phyloP scores from a whole-genome alignment of 2,329 filamentous ascomycete species.

The Colletotrichum aenigma region DNA sequence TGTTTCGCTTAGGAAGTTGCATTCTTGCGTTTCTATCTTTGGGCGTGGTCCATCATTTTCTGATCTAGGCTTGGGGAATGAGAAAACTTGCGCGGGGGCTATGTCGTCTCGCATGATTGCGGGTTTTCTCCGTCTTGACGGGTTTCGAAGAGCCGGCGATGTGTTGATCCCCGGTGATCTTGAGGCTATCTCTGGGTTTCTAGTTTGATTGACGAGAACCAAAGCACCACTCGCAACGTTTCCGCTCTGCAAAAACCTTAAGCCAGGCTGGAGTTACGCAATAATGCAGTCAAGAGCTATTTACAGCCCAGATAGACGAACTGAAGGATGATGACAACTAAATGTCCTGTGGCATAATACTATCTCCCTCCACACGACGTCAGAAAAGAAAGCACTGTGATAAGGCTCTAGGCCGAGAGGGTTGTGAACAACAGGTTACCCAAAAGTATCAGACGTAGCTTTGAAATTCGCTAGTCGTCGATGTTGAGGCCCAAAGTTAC shows the following conservation, averaged over 20 bases:
- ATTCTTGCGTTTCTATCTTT: background rate
- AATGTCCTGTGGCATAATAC: background rate
- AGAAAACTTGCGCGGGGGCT: background rate
- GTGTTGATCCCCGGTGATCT: background rate
- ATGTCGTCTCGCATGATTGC: background rate
- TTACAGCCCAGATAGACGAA: background rate
- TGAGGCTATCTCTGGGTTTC: background rate
- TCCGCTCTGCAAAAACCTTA: too few species aligned
- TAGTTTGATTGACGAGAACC: too few species aligned
- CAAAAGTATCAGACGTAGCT: background rate
- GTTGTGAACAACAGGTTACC: background rate
- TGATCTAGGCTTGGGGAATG: background rate
- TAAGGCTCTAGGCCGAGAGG: background rate
- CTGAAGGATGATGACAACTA: rapidly evolving
- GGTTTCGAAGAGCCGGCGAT: background rate
- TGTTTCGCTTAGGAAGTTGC: background rate
- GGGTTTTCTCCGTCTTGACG: background rate
- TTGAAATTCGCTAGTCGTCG: background rate
- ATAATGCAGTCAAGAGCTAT: too few species aligned
- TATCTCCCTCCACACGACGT: background rate
- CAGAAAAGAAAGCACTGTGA: background rate
- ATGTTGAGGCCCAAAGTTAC: background rate
- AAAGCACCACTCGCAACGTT: too few species aligned
- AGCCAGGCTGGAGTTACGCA: too few species aligned
- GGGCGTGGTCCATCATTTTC: background rate